Evolutionary conservation across 495 filamentous ascomycete species (phyloP).

Genomic region (Polyplosphaeria fusca): DNA sequence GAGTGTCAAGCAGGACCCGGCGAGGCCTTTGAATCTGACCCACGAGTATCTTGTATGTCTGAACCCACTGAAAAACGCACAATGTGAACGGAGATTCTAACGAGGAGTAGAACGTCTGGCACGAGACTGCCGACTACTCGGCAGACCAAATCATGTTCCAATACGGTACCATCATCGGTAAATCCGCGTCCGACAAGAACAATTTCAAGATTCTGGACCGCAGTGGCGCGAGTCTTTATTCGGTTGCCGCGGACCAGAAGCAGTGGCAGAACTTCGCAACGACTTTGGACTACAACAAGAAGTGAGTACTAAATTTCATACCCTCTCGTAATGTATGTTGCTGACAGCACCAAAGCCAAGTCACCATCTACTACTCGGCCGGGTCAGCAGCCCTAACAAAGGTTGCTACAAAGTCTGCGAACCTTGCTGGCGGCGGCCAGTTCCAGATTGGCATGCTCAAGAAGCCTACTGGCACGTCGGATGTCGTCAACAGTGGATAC

Average conservation of each 20-base stretch:
- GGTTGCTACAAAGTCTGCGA: slow-evolving; percentile 11
- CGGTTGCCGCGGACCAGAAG: slow-evolving; percentile 24
- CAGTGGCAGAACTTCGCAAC: slow-evolving; percentile 34
- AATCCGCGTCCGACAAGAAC: slow-evolving; percentile 28
- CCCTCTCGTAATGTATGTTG: not conserved
- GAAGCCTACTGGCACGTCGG: slow-evolving; percentile 31
- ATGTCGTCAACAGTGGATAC: slow-evolving; percentile 34
- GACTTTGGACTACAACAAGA: slow-evolving; percentile 30
- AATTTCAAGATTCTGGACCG: slow-evolving; percentile 34
- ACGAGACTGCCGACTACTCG: slow-evolving; percentile 33
- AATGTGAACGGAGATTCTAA: not conserved
- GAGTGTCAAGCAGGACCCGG: slow-evolving; percentile 31
- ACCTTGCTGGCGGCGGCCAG: slow-evolving; percentile 27
- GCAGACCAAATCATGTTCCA: slow-evolving; percentile 32
- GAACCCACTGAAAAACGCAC: no score
- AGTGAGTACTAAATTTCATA: slow-evolving; percentile 9
- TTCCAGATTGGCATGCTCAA: slow-evolving; percentile 34
- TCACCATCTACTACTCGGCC: slow-evolving; percentile 30
- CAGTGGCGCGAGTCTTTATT: slow-evolving; percentile 23
- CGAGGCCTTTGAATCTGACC: slow-evolving; percentile 28
- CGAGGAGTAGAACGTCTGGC: slow-evolving; percentile 34
- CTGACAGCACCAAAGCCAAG: slow-evolving; percentile 13
- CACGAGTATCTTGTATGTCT: slow-evolving; percentile 33
- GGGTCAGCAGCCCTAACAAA: slow-evolving; percentile 23
- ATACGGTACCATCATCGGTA: slow-evolving; percentile 29